These are phyloP conservation scores for Mycosphaerelloides madeirae DNA, from an alignment of 2,329 filamentous ascomycete genomes.

Conservation along the genomic window DNA sequence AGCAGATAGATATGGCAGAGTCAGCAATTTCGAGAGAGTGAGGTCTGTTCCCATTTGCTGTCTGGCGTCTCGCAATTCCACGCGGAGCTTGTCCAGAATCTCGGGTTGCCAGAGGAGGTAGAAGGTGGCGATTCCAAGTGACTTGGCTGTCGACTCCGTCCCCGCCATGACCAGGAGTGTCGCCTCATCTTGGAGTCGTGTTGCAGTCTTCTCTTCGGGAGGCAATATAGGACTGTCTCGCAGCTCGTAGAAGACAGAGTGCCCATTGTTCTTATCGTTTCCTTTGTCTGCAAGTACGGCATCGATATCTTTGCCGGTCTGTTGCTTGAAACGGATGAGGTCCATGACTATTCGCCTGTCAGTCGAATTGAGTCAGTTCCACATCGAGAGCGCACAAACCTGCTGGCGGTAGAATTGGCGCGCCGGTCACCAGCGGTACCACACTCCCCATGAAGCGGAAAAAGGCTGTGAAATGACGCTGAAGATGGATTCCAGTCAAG, in stretches of 20 bases:
- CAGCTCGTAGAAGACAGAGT: conserved; percentile 29
- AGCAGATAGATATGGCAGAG: conserved; percentile 10
- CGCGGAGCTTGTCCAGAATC: conserved; percentile 19
- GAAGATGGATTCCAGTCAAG: conserved; percentile 21
- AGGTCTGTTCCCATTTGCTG: neutral
- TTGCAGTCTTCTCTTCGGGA: conserved; percentile 26
- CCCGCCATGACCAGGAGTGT: conserved; percentile 28
- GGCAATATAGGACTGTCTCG: conserved; percentile 24
- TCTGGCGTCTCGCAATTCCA: conserved; percentile 15
- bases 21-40: conserved; percentile 4
- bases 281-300: conserved; percentile 19
- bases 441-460: too few relatives aligned
- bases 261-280: conserved; percentile 16
- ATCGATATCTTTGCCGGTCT: conserved; percentile 21
- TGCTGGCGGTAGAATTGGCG: too few relatives aligned
- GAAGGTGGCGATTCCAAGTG: conserved; percentile 23
- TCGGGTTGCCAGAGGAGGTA: conserved; percentile 19
- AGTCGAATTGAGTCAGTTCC: conserved; percentile 17
- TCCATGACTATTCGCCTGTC: conserved; percentile 19
- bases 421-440: too few relatives aligned
- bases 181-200: conserved; percentile 31
- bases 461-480: too few relatives aligned
- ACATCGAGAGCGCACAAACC: neutral
- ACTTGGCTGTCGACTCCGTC: conserved; percentile 26
- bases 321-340: conserved; percentile 20